Evolutionary conservation across 495 filamentous ascomycete genomes (phyloP), one percentile per base, ranked within the genome.

Genomic region (Hypoxylon trugodes): DNA sequence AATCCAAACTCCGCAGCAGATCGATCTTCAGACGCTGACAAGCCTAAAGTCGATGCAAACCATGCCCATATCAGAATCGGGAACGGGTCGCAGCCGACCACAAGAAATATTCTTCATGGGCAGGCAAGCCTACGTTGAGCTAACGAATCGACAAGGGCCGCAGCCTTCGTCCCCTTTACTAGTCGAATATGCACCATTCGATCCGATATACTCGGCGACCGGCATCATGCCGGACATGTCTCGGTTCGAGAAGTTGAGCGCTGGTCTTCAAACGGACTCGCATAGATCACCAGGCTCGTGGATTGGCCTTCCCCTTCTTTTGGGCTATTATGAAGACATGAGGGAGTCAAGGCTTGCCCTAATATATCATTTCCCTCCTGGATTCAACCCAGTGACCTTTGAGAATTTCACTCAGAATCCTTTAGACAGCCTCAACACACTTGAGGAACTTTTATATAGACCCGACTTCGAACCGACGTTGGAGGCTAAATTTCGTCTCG

Each of bases 321-420:
- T 96, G 21, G 93, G 91, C n/a, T 97, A 92, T 72, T 91, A 90
- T 61, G 85, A 93, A 69, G 92, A 96, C 71, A 84, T 90, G 65
- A 81, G 83, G 5, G 83, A 90, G 69, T 87, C 89, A 8, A 84
- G 91, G 6, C 88, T 91, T 71, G 92, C 90, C 18, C 81, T 97
- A 41, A 83, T 97, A 45, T 97, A 93, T 66, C 87, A 91, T 49
- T 87, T 96, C 68, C 93, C 93, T 0, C 79, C 84, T 6, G 84
- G 77, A 38, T 83, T 86, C 69, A 81, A 84, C 50, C 80, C 82
- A 15, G 76, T 89, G 16, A 81, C 86, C 30, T 84, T 87, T 41
- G 80, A 84, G 7, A 73, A 73, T 12, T 59, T 76, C 16, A 81
- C 76, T 5, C 77, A 79, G 41, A 76, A 80, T 35, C 77, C 83